Evolutionary conservation across 2,329 filamentous ascomycete genomes (phyloP).

Genomic region (Colletotrichum sp.): DNA sequence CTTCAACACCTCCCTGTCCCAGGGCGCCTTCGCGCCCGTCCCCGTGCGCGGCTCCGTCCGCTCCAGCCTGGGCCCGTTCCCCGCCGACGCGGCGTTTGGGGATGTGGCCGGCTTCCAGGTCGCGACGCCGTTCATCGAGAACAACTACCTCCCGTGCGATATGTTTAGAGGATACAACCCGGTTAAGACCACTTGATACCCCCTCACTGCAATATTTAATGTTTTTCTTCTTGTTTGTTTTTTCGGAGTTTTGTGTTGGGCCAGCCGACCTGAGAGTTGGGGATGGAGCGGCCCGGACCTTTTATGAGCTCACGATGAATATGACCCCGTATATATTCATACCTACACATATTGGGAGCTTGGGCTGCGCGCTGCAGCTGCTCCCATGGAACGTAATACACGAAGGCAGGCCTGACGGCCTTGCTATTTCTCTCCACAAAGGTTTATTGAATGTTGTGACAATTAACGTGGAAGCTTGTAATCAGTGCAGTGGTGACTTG

Average conservation of each 20-base stretch:
- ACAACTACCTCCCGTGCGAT: constrained; percentile 24
- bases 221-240: not conserved
- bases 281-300: not conserved
- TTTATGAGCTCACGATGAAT: constrained; percentile 1
- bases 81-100: not conserved
- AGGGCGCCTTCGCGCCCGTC: constrained; percentile 28
- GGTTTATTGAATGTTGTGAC: accelerated
- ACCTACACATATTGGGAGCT: not conserved
- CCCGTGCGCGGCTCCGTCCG: constrained; percentile 27
- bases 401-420: not conserved
- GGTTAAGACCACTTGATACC: constrained; percentile 19
- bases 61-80: constrained; percentile 30
- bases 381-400: not conserved
- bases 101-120: constrained; percentile 19
- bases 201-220: not conserved
- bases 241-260: not conserved
- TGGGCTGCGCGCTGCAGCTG: not conserved
- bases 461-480: not conserved
- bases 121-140: constrained; percentile 23
- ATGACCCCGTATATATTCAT: not conserved
- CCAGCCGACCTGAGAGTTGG: not conserved
- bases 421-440: not conserved
- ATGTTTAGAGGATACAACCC: constrained; percentile 20
- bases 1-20: constrained; percentile 49
- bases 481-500: too few relatives aligned